Conservation (phyloP, 176 grass and related monocot genomes). For the Carex scoparia region DNA sequence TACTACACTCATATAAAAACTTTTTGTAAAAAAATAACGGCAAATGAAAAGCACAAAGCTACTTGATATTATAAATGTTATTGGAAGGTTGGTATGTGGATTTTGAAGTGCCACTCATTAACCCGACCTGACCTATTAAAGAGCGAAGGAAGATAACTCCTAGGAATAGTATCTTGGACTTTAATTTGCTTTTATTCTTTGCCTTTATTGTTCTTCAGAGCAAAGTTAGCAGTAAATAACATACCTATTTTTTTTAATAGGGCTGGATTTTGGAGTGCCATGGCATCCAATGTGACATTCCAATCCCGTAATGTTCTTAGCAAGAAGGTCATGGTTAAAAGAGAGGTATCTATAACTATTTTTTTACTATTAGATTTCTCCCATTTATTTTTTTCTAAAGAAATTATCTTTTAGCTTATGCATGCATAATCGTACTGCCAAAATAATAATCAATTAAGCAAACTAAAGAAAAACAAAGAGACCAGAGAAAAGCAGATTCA, state of each 20-base stretch:
- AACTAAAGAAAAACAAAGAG: not conserved
- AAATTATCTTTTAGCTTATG: not conserved
- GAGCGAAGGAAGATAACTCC: not conserved
- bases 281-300: constrained; percentile 94
- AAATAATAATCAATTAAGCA: not conserved
- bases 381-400: not conserved
- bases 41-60: not conserved
- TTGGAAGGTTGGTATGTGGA: not conserved
- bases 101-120: no score
- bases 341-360: constrained; percentile 44
- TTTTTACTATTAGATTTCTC: not conserved
- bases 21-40: not conserved
- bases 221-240: not conserved
- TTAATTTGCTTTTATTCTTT: constrained; percentile 10
- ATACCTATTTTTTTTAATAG: constrained; percentile 25
- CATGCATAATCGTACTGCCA: not conserved
- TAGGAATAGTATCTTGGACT: not conserved
- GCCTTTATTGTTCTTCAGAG: not conserved
- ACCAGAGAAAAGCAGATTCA: not conserved
- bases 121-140: not conserved
- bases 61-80: not conserved
- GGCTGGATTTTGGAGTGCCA: constrained; percentile 89
- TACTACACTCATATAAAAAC: not conserved
- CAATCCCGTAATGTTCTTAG: constrained; percentile 95
- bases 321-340: constrained; percentile 99